Evolutionary conservation across 75 land plant species (phyloP).

Genomic region (Adiantum capillusveneris): DNA sequence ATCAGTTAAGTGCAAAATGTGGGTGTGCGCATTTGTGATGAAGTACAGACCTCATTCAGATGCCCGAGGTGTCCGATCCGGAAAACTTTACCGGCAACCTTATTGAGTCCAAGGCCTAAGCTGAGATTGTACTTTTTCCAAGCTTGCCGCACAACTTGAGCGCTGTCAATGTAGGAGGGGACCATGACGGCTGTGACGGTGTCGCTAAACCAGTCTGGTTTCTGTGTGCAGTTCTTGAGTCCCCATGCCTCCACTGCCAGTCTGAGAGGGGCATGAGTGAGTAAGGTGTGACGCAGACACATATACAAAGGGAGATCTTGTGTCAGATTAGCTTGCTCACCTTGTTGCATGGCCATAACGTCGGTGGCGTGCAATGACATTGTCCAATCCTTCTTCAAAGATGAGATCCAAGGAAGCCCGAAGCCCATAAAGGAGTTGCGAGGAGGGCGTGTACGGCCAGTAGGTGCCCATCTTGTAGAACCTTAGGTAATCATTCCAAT

Average conservation of each 20-base stretch:
- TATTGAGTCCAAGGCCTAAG: slow-evolving; percentile 87
- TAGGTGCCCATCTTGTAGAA: slow-evolving; percentile 72
- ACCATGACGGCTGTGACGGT: slow-evolving; percentile 87
- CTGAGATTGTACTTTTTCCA: slow-evolving; percentile 91
- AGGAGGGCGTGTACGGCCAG: slow-evolving; percentile 97
- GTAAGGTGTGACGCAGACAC: too few species aligned
- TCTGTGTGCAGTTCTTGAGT: slow-evolving; percentile 77
- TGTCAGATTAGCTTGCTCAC: too few species aligned
- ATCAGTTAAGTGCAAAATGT: too few species aligned
- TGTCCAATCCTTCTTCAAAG: slow-evolving; percentile 88
- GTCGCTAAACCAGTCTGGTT: slow-evolving; percentile 84
- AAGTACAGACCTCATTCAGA: slow-evolving; percentile 60
- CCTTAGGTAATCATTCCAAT: slow-evolving; percentile 90
- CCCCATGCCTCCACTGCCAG: slow-evolving; percentile 95
- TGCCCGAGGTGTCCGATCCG: slow-evolving; percentile 91
- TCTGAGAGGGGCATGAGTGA: too few species aligned
- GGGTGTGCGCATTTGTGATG: neutral
- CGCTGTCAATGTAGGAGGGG: slow-evolving; percentile 67
- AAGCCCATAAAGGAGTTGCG: slow-evolving; percentile 80
- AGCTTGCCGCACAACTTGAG: slow-evolving; percentile 65
- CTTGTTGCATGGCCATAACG: slow-evolving; percentile 80
- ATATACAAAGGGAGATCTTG: too few species aligned
- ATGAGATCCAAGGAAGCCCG: slow-evolving; percentile 78
- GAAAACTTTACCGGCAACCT: slow-evolving; percentile 90
- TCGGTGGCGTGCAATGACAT: slow-evolving; percentile 71